Evolutionary conservation across 495 filamentous ascomycete genomes (phyloP).

Genomic region (Penicillium flavigenum): DNA sequence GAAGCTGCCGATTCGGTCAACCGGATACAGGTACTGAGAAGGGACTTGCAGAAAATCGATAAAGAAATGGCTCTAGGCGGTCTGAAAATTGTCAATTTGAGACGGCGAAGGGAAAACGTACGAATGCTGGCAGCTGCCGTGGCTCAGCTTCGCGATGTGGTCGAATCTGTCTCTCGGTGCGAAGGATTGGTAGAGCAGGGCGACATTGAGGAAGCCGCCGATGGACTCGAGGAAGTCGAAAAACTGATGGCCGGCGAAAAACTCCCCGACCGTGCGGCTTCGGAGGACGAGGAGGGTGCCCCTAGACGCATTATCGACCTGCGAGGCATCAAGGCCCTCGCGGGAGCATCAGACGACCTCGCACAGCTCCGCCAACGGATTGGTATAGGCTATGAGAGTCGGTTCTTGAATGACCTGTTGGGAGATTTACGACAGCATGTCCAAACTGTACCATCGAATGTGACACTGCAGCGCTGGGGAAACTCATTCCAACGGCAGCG

Average conservation of each 20-base stretch:
- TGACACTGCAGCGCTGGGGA: constrained; percentile 78
- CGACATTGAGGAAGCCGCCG: constrained; percentile 74
- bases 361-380: constrained; percentile 72
- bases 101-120: constrained; percentile 79
- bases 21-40: constrained; percentile 76
- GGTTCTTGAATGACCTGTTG: constrained; percentile 76
- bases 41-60: constrained; percentile 77
- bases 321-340: constrained; percentile 72
- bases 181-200: constrained; percentile 80
- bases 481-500: constrained; percentile 60
- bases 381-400: constrained; percentile 80
- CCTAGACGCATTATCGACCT: constrained; percentile 59
- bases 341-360: constrained; percentile 76
- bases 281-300: constrained; percentile 26
- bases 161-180: constrained; percentile 71
- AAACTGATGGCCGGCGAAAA: constrained; percentile 70
- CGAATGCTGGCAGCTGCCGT: constrained; percentile 78
- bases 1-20: constrained; percentile 91
- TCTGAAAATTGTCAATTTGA: constrained; percentile 79
- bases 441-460: constrained; percentile 64
- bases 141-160: constrained; percentile 74
- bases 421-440: constrained; percentile 80
- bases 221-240: constrained; percentile 73
- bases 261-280: constrained; percentile 26
- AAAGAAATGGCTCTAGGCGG: constrained; percentile 84